Evolutionary conservation across 2,329 filamentous ascomycete genomes (phyloP).

Genomic region (Aureobasidium sp.): DNA sequence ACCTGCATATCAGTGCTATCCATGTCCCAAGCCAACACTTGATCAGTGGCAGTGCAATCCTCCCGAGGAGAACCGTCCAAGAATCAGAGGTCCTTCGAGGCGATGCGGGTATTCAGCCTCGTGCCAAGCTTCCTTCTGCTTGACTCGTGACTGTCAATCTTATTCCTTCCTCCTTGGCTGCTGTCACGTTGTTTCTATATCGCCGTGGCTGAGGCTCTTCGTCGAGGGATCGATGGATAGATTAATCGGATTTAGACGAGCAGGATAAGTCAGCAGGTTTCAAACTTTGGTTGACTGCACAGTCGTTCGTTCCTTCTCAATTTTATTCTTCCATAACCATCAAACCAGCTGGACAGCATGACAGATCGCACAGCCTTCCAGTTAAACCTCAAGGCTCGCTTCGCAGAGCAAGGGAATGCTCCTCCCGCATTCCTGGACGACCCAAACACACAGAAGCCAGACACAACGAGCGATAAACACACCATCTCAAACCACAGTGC

Average conservation of each 20-base stretch:
- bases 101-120: background rate
- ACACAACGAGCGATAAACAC: background rate
- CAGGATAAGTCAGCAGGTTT: background rate
- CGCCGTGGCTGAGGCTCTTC: background rate
- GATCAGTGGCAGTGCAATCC: slow-evolving; percentile 2
- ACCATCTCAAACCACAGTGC: background rate
- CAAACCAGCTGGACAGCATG: background rate
- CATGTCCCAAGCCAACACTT: background rate
- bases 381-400: too few relatives aligned
- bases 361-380: background rate
- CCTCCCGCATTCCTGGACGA: too few relatives aligned
- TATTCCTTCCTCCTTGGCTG: background rate
- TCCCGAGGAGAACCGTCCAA: background rate
- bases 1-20: background rate
- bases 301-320: background rate
- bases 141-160: slow-evolving; percentile 2
- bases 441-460: too few relatives aligned
- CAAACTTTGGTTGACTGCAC: background rate
- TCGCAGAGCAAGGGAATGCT: too few relatives aligned
- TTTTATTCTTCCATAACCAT: background rate
- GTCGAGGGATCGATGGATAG: background rate
- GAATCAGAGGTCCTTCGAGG: background rate
- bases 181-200: background rate
- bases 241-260: background rate
- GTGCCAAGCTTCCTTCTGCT: background rate